phyloP scores from a whole-genome alignment of 192 early-diverging fungal species.

The Coemansia sp. region DNA sequence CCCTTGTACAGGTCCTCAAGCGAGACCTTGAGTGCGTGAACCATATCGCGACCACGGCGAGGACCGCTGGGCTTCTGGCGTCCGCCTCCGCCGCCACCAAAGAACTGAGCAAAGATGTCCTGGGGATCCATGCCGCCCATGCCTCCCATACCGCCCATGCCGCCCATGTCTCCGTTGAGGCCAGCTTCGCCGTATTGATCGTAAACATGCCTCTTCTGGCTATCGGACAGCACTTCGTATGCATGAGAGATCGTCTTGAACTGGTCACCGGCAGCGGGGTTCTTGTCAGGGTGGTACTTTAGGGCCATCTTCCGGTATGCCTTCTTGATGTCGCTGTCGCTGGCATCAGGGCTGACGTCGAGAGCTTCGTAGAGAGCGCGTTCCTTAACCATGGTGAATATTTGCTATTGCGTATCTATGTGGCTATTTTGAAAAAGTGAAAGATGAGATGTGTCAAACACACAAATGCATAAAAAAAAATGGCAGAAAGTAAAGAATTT shows the following conservation, averaged over 20 bases:
- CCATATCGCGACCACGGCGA: conserved; percentile 94
- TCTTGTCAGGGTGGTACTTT: conserved; percentile 71
- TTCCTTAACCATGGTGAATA: conserved; percentile 61
- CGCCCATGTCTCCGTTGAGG: conserved; percentile 71
- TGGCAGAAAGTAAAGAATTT: conserved; percentile 8
- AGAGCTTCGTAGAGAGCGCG: conserved; percentile 93
- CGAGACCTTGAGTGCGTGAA: conserved; percentile 77
- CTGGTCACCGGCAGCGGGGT: conserved; percentile 79
- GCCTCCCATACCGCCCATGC: conserved; percentile 62
- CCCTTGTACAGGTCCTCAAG: conserved; percentile 96
- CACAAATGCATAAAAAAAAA: conserved; percentile 10
- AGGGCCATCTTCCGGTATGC: conserved; percentile 97
- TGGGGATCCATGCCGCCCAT: conserved; percentile 69
- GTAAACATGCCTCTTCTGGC: conserved; percentile 87
- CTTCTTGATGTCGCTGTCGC: conserved; percentile 92
- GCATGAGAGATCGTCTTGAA: conserved; percentile 99
- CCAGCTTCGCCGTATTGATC: conserved; percentile 93
- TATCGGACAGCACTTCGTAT: conserved; percentile 94
- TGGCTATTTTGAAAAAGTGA: neutral
- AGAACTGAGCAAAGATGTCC: conserved; percentile 96
- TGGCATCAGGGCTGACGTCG: conserved; percentile 74
- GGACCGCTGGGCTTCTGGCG: conserved; percentile 73
- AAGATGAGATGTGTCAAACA: conserved; percentile 24
- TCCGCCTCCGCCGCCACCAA: conserved; percentile 85
- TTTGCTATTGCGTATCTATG: conserved; percentile 8